These are phyloP conservation scores for Phytophthora palmivora DNA, from an alignment of 352 stramenopile species.

Conservation along the genomic window DNA sequence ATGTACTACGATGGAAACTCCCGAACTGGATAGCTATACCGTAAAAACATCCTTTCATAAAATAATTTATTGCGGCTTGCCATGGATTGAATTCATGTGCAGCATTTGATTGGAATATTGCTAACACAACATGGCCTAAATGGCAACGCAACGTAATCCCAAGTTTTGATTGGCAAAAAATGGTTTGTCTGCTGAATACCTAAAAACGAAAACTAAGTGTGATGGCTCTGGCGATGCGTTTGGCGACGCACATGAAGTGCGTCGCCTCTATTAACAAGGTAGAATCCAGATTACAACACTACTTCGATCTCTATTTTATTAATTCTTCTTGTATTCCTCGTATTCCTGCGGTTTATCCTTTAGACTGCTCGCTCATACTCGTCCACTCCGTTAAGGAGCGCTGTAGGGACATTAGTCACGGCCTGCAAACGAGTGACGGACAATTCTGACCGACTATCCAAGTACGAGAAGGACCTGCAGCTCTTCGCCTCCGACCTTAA, in stretches of 20 bases:
- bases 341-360: conserved; percentile 7
- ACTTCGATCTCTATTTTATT: not conserved
- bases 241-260: not conserved
- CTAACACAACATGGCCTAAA: too few species aligned
- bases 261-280: not conserved
- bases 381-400: conserved; percentile 25
- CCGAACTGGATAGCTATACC: too few species aligned
- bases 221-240: conserved; percentile 2
- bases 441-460: conserved; percentile 22
- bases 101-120: too few species aligned
- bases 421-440: conserved; percentile 26
- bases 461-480: conserved; percentile 37
- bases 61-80: too few species aligned
- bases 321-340: conserved; percentile 1
- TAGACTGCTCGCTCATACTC: conserved; percentile 22
- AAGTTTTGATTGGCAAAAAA: too few species aligned
- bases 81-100: too few species aligned
- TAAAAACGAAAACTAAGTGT: conserved; percentile 2
- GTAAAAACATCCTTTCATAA: too few species aligned
- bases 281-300: not conserved
- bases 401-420: conserved; percentile 14
- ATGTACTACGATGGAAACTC: too few species aligned
- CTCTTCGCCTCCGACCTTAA: conserved; percentile 35
- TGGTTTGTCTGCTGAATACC: too few species aligned
- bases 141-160: too few species aligned